Base-by-base conservation (phyloP, 73 alveolate species). In the Stentor coeruleus region DNA sequence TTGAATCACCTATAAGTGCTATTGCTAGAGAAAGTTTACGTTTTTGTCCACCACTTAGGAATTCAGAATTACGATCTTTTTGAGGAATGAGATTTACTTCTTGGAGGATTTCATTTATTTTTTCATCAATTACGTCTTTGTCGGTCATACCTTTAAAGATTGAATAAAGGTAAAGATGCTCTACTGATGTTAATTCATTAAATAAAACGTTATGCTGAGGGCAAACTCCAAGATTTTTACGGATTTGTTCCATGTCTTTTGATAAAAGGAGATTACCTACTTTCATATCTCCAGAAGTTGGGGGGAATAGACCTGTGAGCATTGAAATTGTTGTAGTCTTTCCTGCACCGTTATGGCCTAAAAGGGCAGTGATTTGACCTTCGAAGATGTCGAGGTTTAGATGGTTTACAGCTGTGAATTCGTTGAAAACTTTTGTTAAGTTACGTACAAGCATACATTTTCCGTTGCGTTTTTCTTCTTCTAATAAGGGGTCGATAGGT, bases 281-380 rank as follows among this genome's bases (percentile, higher is more conserved):
- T 3, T 73, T 57, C 38, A 83, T 83, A 30, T 76, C 90, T 4
- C 90, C 90, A 6, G 84, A 58, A 39, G 59, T 58, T 36, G 89
- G 89, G 73, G 58, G 79, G 33, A 77, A 58, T 81, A 85, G 49
- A 11, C 90, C 90, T 0, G 90, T 85, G 36, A 85, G 89, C 88
- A 96, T 94, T 15, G 97, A 87, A 77, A 97, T 95, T 35, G 99
- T 95, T 1, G 99, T 90, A 0, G 99, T 94, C 88, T 98, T 98
- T 35, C 99, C 99, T 42, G 99, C 99, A 0, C 99, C 99, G 80
- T 98, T 98, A 83, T 98, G 99, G 38, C 99, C 99, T 35, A 98
- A 88, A 59, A 98, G 88, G 3, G 99, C 99, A 87, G 93, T 91
- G 3, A 98, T 98, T 84, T 98, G 2, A 38, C 84, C 84, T 76